Base-by-base conservation (phyloP, 2,329 filamentous ascomycete genomes). In the Penicillium sp. region DNA sequence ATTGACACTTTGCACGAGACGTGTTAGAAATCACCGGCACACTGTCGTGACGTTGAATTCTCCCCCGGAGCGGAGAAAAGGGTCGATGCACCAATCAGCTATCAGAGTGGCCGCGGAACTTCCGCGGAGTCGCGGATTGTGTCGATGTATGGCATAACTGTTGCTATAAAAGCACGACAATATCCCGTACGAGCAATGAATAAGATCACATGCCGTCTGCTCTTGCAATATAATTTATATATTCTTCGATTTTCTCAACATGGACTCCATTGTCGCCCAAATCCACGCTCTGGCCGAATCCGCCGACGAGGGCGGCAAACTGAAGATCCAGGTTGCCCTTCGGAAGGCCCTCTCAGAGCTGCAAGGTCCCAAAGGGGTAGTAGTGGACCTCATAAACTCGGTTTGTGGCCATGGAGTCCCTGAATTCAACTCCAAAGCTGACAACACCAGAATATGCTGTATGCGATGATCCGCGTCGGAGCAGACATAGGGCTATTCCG, bases 231-330 rank as follows among this genome's bases (percentile, higher is more conserved):
- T 28, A 6, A 6, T 7, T 28, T 2, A 33, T n/a, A 13, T 2
- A 38, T 3, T 0, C n/a, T 46, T 11, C 20, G 6, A 1, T 20
- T 25, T 14, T 31, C 9, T 35, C 44, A 51, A 47, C 13, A 62
- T 62, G 59, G 54, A 62, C 22, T 28, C 56, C n/a, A 53, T 59
- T 22, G n/a, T 56, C 41, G 28, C 52, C 45, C 59, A 61, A 40
- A 55, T 66, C 28, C 51, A 47, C 9, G 28, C 41, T 10, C 42
- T 66, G 33, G 59, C 55, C 14, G 28, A 55, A 40, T 48, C 48
- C 1, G 48, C 60, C 42, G 56, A 63, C 53, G 57, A 62, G 20
- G 56, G 43, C 6, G 57, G 53, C 18, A 59, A 57, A 9, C 35
- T 56, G 42, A 41, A 48, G 2, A 61, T 67, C 14, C 48, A 58